A percentile compares a stretch with the other conserved stretches of the same genome.
phyloP scores from a whole-genome alignment of 805 yeast genomes.

The Naumovozyma castellii region DNA sequence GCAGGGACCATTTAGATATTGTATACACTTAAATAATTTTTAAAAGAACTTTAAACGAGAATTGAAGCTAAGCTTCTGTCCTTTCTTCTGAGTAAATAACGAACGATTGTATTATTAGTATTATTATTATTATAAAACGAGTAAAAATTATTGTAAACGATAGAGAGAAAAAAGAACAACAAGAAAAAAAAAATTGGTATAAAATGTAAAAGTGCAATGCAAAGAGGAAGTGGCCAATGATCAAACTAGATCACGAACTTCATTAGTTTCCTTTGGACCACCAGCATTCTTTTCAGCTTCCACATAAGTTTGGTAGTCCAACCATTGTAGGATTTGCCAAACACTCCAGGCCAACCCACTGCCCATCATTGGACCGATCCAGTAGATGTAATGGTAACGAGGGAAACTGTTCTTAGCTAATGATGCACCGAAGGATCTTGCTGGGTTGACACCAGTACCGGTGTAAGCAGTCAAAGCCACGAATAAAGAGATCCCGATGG shows the following conservation, averaged over 20 bases:
- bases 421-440: conserved; percentile 79
- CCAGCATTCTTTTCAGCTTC: conserved; percentile 9
- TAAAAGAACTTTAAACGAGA: no score
- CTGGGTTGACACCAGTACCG: conserved; percentile 90
- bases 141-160: no score
- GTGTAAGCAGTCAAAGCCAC: conserved; percentile 72
- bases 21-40: no score
- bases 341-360: conserved; percentile 54
- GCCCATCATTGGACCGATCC: conserved; percentile 82
- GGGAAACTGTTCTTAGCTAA: conserved; percentile 69
- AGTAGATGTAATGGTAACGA: conserved; percentile 80
- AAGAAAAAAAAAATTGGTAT: no score
- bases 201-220: no score
- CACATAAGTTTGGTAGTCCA: conserved; percentile 52
- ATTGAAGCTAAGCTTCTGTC: no score
- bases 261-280: not conserved
- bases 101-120: no score
- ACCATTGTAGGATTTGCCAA: conserved; percentile 55
- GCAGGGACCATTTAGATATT: no score
- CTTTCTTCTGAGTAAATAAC: no score
- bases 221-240: not conserved
- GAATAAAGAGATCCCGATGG: conserved; percentile 74
- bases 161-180: no score
- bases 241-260: not conserved
- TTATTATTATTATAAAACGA: no score